Base-by-base conservation (phyloP, 441 rosid species). In the Dalechampia spathulata region DNA sequence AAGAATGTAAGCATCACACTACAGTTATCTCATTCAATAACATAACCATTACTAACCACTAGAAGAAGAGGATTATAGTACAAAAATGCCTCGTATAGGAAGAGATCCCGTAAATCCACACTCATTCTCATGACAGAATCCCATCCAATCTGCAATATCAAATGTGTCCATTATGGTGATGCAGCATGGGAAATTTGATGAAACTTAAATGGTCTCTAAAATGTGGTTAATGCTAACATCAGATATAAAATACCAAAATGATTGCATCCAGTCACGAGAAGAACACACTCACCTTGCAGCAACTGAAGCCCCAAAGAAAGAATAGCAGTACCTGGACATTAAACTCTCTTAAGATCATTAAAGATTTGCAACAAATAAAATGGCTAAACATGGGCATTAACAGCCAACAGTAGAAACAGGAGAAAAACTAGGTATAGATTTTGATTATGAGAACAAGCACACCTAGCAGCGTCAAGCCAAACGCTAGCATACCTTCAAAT, bases 31-130 rank as follows among this genome's bases (percentile, higher is more conserved):
- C 55, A 44, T 55, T 23, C 16, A 2, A 34, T 15, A 50, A 30
- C 32, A 49, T 32, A 44, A 60, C 11, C 14, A 10, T 36, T 62
- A 72, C 95, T 79, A 54, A 94, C 99, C 94, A 86, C 86, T 60
- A 94, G 96, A 77, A 94, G 95, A 72, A 87, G 96, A 73, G 96
- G 96, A 49, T 94, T 90, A 56, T 81, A 90, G 72, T 90, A 90
- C 77, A 94, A 73, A 80, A 90, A 94, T 15, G 96, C 85, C 71
- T 87, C 98, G 2, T 90, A 94, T 8, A 94, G 73, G 63, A 94
- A 94, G 34, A 87, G 92, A 64, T 90, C 96, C 54, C 83, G 75
- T 69, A 90, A 57, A 61, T 90, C 93, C 15, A 44, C 72, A 66
- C 92, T 83, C 99, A 94, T 94, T 66, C 85, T 80, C 96, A 86